Evolutionary conservation across 192 early-diverging fungal genomes (phyloP).

Genomic region (Gaertneriomyces semiglobifer): DNA sequence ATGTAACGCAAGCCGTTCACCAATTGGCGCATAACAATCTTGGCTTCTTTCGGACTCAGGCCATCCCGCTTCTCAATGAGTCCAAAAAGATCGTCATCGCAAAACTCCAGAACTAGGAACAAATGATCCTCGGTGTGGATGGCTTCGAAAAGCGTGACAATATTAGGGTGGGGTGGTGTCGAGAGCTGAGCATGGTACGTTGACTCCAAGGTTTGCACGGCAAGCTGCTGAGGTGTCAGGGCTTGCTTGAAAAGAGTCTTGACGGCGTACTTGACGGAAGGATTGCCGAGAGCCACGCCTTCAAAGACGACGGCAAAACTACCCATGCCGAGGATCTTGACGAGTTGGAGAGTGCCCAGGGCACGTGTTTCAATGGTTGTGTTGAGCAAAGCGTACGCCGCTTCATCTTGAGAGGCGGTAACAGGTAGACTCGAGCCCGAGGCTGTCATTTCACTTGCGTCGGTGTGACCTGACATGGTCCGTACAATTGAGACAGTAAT

Average conservation of each 20-base stretch:
- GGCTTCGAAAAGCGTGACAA: slow-evolving; percentile 36
- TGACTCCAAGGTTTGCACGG: slow-evolving; percentile 40
- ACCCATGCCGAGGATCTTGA: slow-evolving; percentile 40
- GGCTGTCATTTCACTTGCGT: too few relatives aligned
- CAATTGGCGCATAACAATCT: slow-evolving; percentile 67
- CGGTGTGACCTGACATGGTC: too few relatives aligned
- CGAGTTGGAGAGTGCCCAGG: slow-evolving; percentile 21
- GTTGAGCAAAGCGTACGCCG: too few relatives aligned
- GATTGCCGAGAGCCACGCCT: slow-evolving; percentile 9
- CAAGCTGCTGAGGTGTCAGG: slow-evolving; percentile 38
- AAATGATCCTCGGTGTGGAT: slow-evolving; percentile 40
- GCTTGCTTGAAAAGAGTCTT: slow-evolving; percentile 50
- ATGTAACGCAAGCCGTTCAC: slow-evolving; percentile 70
- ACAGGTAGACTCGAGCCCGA: too few relatives aligned
- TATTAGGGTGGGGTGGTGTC: slow-evolving; percentile 26
- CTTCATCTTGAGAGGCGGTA: too few relatives aligned
- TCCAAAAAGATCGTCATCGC: slow-evolving; percentile 40
- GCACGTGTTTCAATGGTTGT: too few relatives aligned
- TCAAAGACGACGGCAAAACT: slow-evolving; percentile 51
- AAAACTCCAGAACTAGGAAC: slow-evolving; percentile 32
- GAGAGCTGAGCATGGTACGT: slow-evolving; percentile 26
- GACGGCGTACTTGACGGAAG: slow-evolving; percentile 32
- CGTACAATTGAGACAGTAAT: too few relatives aligned
- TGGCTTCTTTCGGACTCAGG: slow-evolving; percentile 16
- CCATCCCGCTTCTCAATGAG: slow-evolving; percentile 34